Evolutionary conservation across 164 flowering plant species (phyloP).

Genomic region (Sextonia rubra): DNA sequence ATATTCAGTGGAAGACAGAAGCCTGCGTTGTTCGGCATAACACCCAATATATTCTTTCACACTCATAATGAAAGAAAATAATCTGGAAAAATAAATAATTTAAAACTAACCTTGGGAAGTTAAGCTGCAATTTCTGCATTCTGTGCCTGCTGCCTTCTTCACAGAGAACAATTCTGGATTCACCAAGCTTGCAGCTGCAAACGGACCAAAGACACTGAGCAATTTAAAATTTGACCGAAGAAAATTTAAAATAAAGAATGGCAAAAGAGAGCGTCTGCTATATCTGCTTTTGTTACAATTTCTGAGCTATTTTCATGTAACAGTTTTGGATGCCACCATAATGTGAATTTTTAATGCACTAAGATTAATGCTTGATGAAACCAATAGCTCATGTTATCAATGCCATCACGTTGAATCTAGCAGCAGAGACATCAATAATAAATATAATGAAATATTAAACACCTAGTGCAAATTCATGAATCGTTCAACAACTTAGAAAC

Average conservation of each 20-base stretch:
- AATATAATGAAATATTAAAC: background rate
- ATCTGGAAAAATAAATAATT: background rate
- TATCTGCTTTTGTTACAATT: background rate
- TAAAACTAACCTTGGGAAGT: conserved; percentile 75
- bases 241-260: background rate
- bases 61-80: background rate
- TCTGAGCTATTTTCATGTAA: background rate
- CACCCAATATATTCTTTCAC: conserved; percentile 4
- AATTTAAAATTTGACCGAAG: background rate
- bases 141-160: conserved; percentile 80
- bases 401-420: background rate
- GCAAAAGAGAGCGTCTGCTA: background rate
- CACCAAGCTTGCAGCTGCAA: conserved; percentile 89
- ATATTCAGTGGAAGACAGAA: too few relatives aligned
- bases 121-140: conserved; percentile 88
- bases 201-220: background rate
- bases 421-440: background rate
- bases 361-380: background rate
- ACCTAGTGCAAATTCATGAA: background rate
- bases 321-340: background rate
- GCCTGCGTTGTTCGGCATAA: conserved; percentile 48
- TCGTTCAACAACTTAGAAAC: background rate
- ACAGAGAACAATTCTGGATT: conserved; percentile 73
- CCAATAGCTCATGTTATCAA: background rate
- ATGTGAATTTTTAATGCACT: background rate